A percentile compares a stretch with the other conserved stretches of the same genome.
Evolutionary conservation across 148 eudicot genomes (phyloP).

Genomic region (Polygonum aviculare): DNA sequence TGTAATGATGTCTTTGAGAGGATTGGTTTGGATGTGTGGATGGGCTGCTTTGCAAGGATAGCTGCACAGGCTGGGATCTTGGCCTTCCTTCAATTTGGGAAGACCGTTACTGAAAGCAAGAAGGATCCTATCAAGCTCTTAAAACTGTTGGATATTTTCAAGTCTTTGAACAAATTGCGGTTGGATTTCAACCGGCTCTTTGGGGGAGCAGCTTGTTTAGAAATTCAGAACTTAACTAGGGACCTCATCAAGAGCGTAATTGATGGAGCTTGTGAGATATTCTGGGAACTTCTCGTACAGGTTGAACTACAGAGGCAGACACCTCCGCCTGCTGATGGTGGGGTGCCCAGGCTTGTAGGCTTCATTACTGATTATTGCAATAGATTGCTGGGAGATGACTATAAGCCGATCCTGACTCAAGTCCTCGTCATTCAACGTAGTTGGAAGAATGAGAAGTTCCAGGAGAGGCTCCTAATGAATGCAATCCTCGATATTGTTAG

Average conservation of each 20-base stretch:
- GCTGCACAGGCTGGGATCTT: constrained; percentile 75
- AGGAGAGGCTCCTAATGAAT: constrained; percentile 53
- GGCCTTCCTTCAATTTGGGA: constrained; percentile 71
- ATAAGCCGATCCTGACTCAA: constrained; percentile 65
- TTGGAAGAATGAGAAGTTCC: constrained; percentile 84
- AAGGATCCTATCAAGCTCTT: constrained; percentile 74
- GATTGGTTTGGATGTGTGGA: constrained; percentile 67
- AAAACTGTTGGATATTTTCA: constrained; percentile 67
- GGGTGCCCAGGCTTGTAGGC: constrained; percentile 60
- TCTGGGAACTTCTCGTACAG: constrained; percentile 76
- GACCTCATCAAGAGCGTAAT: constrained; percentile 65
- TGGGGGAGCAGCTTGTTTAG: constrained; percentile 77
- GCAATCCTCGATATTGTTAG: constrained; percentile 59
- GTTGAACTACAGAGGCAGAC: constrained; percentile 73
- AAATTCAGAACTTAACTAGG: constrained; percentile 61
- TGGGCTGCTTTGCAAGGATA: constrained; percentile 65
- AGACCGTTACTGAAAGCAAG: constrained; percentile 74
- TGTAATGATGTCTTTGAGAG: constrained; percentile 79
- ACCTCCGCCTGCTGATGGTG: constrained; percentile 64
- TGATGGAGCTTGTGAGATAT: constrained; percentile 70
- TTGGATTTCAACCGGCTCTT: constrained; percentile 73
- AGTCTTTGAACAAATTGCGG: constrained; percentile 57
- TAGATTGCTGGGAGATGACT: constrained; percentile 63
- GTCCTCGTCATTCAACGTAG: constrained; percentile 70
- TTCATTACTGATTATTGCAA: constrained; percentile 69